Percentiles rank a stretch among this genome's conserved stretches.
phyloP scores from a whole-genome alignment of 352 stramenopile genomes.

The Phytopythium aichiense region DNA sequence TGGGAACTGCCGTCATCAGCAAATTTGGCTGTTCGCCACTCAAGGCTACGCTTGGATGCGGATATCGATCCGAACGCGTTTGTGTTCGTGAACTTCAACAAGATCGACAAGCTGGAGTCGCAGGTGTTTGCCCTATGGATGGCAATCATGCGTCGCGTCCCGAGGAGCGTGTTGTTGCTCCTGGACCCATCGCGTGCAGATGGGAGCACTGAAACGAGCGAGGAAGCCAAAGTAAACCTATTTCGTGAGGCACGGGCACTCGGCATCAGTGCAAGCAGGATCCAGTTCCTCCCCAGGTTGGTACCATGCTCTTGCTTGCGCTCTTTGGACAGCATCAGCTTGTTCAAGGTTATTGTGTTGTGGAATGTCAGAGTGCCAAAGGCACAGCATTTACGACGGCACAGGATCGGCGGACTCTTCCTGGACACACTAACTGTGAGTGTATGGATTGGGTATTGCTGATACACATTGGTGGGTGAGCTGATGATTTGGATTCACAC shows the following conservation, averaged over 20 bases:
- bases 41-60: background rate
- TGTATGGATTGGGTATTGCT: too few relatives aligned
- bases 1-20: background rate
- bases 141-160: constrained; percentile 51
- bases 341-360: background rate
- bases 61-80: constrained; percentile 17
- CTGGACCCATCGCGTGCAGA: constrained; percentile 33
- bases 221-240: constrained; percentile 46
- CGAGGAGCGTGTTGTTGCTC: constrained; percentile 50
- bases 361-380: constrained; percentile 44
- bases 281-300: constrained; percentile 57
- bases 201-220: constrained; percentile 13
- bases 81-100: constrained; percentile 88
- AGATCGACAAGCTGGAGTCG: constrained; percentile 80
- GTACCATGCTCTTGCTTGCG: constrained; percentile 2
- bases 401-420: constrained; percentile 78
- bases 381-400: constrained; percentile 68
- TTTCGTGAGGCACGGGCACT: constrained; percentile 37
- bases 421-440: constrained; percentile 79
- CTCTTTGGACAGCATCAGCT: background rate
- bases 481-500: too few relatives aligned
- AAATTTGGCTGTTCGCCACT: too few relatives aligned
- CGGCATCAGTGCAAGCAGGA: constrained; percentile 37
- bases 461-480: too few relatives aligned
- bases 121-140: constrained; percentile 71